phyloP scores from a whole-genome alignment of 805 yeast genomes.

The Saturnispora gosingensis region DNA sequence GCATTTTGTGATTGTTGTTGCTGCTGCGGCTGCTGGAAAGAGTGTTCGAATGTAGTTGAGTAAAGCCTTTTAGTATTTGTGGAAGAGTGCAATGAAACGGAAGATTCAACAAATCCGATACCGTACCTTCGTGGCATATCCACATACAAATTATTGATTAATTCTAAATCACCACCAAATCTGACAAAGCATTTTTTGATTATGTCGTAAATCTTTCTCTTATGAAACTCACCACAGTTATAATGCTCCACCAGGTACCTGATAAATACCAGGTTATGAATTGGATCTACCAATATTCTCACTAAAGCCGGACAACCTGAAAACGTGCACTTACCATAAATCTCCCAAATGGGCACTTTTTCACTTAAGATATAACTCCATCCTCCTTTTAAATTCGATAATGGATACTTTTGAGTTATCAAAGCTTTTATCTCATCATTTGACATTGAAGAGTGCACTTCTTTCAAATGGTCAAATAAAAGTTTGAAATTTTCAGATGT shows the following conservation, averaged over 20 bases:
- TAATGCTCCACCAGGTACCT: conserved; percentile 5
- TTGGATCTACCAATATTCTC: conserved; percentile 8
- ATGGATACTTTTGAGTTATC: background rate
- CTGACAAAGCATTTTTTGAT: conserved; percentile 10
- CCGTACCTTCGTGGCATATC: conserved; percentile 12
- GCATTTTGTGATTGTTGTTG: background rate
- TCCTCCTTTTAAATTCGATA: background rate
- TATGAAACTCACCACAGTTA: conserved; percentile 9
- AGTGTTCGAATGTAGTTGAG: background rate
- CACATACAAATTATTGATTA: conserved; percentile 6
- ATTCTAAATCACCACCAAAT: conserved; percentile 9
- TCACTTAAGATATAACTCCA: background rate
- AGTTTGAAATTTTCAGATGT: background rate
- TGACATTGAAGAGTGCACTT: background rate
- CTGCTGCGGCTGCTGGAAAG: background rate
- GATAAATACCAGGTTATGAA: conserved; percentile 8
- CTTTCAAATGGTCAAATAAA: background rate
- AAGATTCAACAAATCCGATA: conserved; percentile 9
- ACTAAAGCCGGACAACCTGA: conserved; percentile 8
- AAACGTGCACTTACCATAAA: conserved; percentile 3
- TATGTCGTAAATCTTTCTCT: conserved; percentile 9
- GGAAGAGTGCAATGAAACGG: background rate
- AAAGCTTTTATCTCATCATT: background rate
- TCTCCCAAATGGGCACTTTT: conserved; percentile 4
- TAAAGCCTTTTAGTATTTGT: background rate